Conservation (phyloP, 192 early-diverging fungal genomes). For the Coemansia sp. region DNA sequence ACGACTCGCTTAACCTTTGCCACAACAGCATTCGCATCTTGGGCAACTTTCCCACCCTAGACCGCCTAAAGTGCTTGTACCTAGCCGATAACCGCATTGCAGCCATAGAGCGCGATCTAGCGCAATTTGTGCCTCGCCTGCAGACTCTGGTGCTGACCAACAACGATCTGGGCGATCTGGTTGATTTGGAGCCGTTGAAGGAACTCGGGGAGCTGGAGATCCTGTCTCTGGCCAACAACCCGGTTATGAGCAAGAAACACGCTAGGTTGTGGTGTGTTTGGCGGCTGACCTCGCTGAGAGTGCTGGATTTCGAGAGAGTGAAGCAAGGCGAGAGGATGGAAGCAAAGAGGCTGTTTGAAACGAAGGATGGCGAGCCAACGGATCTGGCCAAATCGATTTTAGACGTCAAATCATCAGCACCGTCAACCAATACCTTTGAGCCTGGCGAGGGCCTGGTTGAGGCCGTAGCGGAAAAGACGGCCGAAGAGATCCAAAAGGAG, state of each 20-base stretch:
- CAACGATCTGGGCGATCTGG: constrained; percentile 80
- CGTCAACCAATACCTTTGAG: constrained; percentile 73
- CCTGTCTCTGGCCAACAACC: constrained; percentile 85
- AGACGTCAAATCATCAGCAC: constrained; percentile 49
- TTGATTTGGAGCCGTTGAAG: constrained; percentile 77
- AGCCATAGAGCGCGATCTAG: constrained; percentile 68
- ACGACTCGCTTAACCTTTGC: constrained; percentile 91
- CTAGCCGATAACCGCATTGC: constrained; percentile 88
- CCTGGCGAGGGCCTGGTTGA: constrained; percentile 68
- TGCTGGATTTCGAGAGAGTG: constrained; percentile 85
- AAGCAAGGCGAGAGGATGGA: constrained; percentile 73
- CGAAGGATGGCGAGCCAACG: constrained; percentile 60
- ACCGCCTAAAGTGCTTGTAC: constrained; percentile 71
- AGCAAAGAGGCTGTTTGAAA: constrained; percentile 76
- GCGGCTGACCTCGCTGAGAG: constrained; percentile 66
- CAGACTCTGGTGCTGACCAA: constrained; percentile 80
- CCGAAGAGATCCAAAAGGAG: constrained; percentile 12
- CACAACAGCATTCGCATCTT: constrained; percentile 86
- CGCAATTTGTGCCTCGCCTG: constrained; percentile 72
- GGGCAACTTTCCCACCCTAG: constrained; percentile 83
- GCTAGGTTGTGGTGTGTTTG: constrained; percentile 85
- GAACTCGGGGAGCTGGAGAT: constrained; percentile 51
- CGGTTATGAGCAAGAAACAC: constrained; percentile 76
- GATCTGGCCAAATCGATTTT: constrained; percentile 64
- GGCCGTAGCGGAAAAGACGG: constrained; percentile 14